Conservation (phyloP, 768 basidiomycete species). For the Leucosporidium scottii region DNA sequence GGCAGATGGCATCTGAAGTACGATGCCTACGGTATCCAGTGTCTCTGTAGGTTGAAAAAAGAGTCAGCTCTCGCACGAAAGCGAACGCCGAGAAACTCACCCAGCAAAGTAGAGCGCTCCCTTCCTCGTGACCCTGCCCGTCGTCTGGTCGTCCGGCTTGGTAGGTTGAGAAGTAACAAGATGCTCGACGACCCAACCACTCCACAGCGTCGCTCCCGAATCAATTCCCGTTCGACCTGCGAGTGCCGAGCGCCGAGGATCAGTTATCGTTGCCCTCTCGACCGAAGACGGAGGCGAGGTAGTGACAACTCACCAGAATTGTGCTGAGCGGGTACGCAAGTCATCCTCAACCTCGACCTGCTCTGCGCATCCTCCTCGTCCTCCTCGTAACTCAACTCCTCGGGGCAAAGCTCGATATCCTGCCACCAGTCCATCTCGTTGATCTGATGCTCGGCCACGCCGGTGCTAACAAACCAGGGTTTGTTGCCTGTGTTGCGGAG, state of each 20-base stretch:
- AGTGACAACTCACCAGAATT: conserved; percentile 41
- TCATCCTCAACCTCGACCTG: conserved; percentile 32
- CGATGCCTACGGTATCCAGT: conserved; percentile 44
- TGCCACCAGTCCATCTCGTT: conserved; percentile 49
- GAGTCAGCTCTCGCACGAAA: not conserved
- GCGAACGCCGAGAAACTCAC: conserved; percentile 27
- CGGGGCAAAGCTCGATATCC: conserved; percentile 32
- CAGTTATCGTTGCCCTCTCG: not conserved
- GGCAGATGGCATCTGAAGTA: conserved; percentile 39
- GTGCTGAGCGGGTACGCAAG: conserved; percentile 48
- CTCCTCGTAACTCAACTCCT: conserved; percentile 5
- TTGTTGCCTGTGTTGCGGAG: conserved; percentile 37
- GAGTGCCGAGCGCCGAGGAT: not conserved
- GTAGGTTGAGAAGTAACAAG: conserved; percentile 16
- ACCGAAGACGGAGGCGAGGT: not conserved
- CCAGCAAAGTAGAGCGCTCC: conserved; percentile 39
- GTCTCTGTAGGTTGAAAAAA: conserved; percentile 37
- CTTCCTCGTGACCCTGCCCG: conserved; percentile 4
- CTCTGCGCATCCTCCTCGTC: not conserved
- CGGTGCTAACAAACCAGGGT: conserved; percentile 39
- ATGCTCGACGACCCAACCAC: conserved; percentile 46
- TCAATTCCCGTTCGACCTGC: conserved; percentile 44
- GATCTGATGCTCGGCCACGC: conserved; percentile 42
- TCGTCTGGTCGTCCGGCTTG: not conserved
- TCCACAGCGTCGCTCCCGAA: conserved; percentile 44